These are phyloP conservation scores for Gaertneriomyces semiglobifer DNA, from an alignment of 192 early-diverging fungal genomes.

Conservation along the genomic window DNA sequence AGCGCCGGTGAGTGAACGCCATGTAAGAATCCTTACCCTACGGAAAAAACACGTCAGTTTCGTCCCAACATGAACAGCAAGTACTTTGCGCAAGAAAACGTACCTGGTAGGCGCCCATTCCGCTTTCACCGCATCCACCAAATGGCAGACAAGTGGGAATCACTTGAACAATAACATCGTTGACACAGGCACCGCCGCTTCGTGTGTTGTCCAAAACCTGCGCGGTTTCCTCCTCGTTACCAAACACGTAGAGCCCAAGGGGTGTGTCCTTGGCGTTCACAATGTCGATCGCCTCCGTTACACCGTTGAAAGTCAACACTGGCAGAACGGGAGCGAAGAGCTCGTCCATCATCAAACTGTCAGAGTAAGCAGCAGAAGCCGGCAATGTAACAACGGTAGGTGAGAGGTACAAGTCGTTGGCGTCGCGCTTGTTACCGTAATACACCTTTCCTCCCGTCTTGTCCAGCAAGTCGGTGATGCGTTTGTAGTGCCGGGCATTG, in stretches of 20 bases:
- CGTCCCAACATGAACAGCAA: no score
- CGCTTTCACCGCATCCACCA: slow-evolving; percentile 81
- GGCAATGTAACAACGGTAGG: slow-evolving; percentile 77
- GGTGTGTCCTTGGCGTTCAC: slow-evolving; percentile 60
- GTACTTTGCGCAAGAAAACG: no score
- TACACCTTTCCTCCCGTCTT: slow-evolving; percentile 42
- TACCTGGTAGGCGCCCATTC: slow-evolving; percentile 76
- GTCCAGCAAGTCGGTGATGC: slow-evolving; percentile 59
- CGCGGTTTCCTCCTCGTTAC: slow-evolving; percentile 46
- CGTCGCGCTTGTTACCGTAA: slow-evolving; percentile 55
- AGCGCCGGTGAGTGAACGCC: slow-evolving; percentile 6
- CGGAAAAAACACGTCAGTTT: no score
- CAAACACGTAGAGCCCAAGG: slow-evolving; percentile 76
- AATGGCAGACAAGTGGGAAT: slow-evolving; percentile 63
- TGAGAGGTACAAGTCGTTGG: slow-evolving; percentile 65
- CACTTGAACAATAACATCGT: slow-evolving; percentile 75
- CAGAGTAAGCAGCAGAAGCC: background rate
- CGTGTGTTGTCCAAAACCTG: slow-evolving; percentile 66
- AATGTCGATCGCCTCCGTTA: slow-evolving; percentile 36
- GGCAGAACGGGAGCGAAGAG: slow-evolving; percentile 91
- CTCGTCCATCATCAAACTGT: slow-evolving; percentile 72
- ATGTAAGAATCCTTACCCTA: slow-evolving; percentile 8
- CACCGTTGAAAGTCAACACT: slow-evolving; percentile 50
- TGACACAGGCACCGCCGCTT: slow-evolving; percentile 73
- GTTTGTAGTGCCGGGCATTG: slow-evolving; percentile 64